Evolutionary conservation across 305 asterid species (phyloP).

Genomic region (Striga hermonthica): DNA sequence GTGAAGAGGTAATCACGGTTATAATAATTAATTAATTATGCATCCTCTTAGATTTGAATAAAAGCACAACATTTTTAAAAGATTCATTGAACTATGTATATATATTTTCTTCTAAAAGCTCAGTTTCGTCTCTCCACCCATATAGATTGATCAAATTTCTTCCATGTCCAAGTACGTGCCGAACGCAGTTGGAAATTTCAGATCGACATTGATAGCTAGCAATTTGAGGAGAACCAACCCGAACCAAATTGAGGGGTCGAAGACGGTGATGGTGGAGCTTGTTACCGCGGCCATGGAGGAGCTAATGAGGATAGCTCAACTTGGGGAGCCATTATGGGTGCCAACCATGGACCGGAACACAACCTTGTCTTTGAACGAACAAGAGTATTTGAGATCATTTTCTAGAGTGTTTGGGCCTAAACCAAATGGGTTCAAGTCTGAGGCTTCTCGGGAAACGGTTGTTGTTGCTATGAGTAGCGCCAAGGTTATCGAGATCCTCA

Average conservation of each 20-base stretch:
- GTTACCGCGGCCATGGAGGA: conserved; percentile 59
- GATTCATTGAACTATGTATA: too few species aligned
- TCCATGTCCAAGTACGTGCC: conserved; percentile 29
- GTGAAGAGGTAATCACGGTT: conserved; percentile 37
- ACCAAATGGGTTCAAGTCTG: conserved; percentile 35
- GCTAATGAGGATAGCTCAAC: conserved; percentile 41
- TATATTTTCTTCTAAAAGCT: background rate
- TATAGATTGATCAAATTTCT: conserved; percentile 45
- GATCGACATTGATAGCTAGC: conserved; percentile 23
- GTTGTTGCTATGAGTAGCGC: conserved; percentile 34
- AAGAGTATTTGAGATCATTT: conserved; percentile 42
- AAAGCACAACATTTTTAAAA: too few species aligned
- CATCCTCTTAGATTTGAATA: too few species aligned
- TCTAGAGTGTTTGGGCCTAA: conserved; percentile 42
- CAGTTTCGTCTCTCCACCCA: background rate
- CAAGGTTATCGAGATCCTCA: conserved; percentile 41
- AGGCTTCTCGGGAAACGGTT: conserved; percentile 43
- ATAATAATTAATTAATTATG: too few species aligned
- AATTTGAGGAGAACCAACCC: conserved; percentile 25
- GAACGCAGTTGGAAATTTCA: conserved; percentile 7
- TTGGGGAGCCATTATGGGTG: conserved; percentile 56
- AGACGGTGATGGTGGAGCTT: conserved; percentile 34
- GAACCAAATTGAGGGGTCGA: conserved; percentile 27
- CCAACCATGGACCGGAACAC: conserved; percentile 30
- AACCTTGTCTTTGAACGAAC: conserved; percentile 31